Evolutionary conservation across 1,139 yeast genomes (phyloP), one percentile per base, ranked within the genome.

Genomic region (Pichia terricola): DNA sequence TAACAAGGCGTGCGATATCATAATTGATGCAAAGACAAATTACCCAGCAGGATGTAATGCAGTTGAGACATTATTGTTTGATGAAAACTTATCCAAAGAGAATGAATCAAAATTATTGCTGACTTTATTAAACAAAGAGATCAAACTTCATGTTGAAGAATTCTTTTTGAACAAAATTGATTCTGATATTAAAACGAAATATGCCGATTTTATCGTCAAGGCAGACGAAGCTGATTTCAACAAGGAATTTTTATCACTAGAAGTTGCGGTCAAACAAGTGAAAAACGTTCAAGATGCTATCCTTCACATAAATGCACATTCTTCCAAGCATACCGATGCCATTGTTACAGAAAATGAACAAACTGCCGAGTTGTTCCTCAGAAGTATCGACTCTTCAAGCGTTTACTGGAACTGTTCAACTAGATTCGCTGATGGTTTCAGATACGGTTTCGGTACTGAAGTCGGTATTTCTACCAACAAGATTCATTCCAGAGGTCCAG

Each of bases 41-140:
- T 94, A 94, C 60, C 96, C 97, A 37, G 98, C 98, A 11, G 99
- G 96, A 6, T 94, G 99, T 65, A 94, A 94, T 61, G 96, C 98
- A 3, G 94, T 77, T 44, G 99, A 94, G 62, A 87, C 94, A 39
- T 65, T 91, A 38, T 70, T 91, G 48, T 64, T 91, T 42, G 78
- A 88, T 62, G 70, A 73, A 45, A 60, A 71, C 22, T 64, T 84
- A n/a, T 37, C 40, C 9, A 37, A 37, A 10, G 39, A 40, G 16
- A 45, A 43, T 34, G 65, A 79, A 43, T 33, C 27, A 10, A 62
- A 69, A 35, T 57, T 83, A 9, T 63, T 75, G 33, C 59, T 69
- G 35, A 68, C 76, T 5, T 70, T 87, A 42, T 56, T 72, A 3
- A 76, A 69, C 27, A 81, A 81, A n/a, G 76, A 75, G 10, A 95